Percentiles rank a stretch among this genome's conserved stretches.
These are phyloP conservation scores for Volvox africanus DNA, from an alignment of 139 green algal genomes.

Conservation along the genomic window DNA sequence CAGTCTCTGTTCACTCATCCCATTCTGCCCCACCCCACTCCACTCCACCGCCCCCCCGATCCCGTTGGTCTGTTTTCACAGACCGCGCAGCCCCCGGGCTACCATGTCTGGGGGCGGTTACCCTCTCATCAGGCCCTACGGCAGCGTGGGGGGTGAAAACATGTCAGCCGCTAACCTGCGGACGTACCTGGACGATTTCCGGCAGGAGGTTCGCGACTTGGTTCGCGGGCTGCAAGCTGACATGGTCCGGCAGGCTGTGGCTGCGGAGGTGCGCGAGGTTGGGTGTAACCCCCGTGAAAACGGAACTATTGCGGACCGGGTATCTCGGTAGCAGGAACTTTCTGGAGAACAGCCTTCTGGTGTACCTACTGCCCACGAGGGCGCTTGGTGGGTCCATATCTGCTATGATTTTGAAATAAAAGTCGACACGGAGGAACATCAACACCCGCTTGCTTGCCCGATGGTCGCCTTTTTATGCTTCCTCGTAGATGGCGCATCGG, in stretches of 20 bases:
- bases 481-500: not conserved
- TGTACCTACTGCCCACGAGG: too few species aligned
- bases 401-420: too few species aligned
- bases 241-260: conserved; percentile 15
- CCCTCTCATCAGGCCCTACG: not conserved
- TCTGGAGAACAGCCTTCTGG: too few species aligned
- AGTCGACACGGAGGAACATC: too few species aligned
- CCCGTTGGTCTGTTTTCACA: not conserved
- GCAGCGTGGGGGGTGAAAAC: not conserved
- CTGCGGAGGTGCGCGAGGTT: not conserved
- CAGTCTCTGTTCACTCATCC: too few species aligned
- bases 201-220: conserved; percentile 26
- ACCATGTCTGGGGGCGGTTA: not conserved
- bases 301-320: too few species aligned
- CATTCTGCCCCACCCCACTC: too few species aligned
- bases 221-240: conserved; percentile 19
- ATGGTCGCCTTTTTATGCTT: not conserved
- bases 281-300: too few species aligned
- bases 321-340: too few species aligned
- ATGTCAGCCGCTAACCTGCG: not conserved
- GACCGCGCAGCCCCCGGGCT: not conserved
- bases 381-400: too few species aligned
- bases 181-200: conserved; percentile 17
- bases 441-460: not conserved
- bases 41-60: too few species aligned